These are phyloP conservation scores for Eucalyptus cloeziana DNA, from an alignment of 345 rosid species.

Conservation along the genomic window DNA sequence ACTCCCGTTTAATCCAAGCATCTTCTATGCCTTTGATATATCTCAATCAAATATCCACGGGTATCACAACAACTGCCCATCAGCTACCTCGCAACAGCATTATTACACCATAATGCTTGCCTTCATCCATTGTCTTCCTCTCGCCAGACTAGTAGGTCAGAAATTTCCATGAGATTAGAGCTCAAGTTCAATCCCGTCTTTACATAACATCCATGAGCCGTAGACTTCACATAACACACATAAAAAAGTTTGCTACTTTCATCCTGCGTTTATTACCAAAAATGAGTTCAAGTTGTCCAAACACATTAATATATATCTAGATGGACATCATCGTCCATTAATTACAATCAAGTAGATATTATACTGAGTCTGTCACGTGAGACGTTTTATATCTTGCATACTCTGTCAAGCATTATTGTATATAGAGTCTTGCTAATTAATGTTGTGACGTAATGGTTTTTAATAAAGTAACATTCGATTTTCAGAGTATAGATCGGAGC, in stretches of 20 bases:
- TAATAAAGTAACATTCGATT: not conserved
- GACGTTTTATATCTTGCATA: not conserved
- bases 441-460: rapidly evolving
- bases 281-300: not conserved
- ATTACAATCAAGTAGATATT: not conserved
- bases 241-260: not conserved
- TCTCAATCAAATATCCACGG: not conserved
- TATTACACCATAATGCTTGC: not conserved
- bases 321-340: not conserved
- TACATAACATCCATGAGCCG: not conserved
- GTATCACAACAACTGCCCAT: not conserved
- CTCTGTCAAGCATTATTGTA: not conserved
- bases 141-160: not conserved
- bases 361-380: not conserved
- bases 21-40: not conserved
- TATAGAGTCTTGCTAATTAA: not conserved
- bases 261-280: not conserved
- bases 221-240: not conserved
- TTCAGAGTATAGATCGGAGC: not conserved
- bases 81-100: not conserved
- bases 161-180: not conserved
- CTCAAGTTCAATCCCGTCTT: not conserved
- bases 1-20: not conserved
- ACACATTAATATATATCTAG: not conserved
- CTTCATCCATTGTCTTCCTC: not conserved